Percentiles rank a stretch among this genome's conserved stretches.
Conservation (phyloP, 495 filamentous ascomycete genomes). For the Aspergillus kassunensis region DNA sequence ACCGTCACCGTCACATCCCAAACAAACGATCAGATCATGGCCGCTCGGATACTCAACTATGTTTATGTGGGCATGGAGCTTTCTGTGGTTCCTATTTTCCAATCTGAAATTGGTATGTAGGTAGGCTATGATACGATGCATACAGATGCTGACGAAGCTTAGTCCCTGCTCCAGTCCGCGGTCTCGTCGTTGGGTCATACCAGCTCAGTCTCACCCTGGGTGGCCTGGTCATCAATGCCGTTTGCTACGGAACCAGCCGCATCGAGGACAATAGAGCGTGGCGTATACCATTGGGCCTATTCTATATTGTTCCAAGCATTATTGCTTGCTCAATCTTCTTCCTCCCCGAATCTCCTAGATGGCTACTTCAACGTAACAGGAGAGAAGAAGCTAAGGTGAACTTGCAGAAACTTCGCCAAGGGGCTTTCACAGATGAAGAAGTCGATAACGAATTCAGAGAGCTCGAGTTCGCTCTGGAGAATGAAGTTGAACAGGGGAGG, state of each 20-base stretch:
- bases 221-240: constrained; percentile 1
- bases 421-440: neutral
- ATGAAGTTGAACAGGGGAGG: constrained; percentile 1
- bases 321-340: constrained; percentile 2
- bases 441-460: constrained; percentile 4
- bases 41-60: constrained; percentile 4
- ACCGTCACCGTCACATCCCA: constrained; percentile 2
- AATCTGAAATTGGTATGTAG: neutral
- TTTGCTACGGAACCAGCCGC: neutral
- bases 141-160: too few species aligned
- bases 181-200: constrained; percentile 1
- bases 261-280: constrained; percentile 2
- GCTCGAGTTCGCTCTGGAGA: neutral
- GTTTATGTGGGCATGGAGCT: constrained; percentile 3
- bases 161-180: constrained; percentile 1
- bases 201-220: constrained; percentile 4
- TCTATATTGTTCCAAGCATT: constrained; percentile 8
- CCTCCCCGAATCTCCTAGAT: constrained; percentile 12
- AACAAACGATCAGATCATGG: constrained; percentile 1
- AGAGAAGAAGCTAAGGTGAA: constrained; percentile 2
- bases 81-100: neutral
- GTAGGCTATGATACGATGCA: too few species aligned
- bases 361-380: constrained; percentile 8
- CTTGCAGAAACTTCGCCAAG: neutral
- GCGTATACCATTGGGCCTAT: constrained; percentile 11